Base-by-base conservation (phyloP, 2,329 filamentous ascomycete species). In the Ophiosphaerella herpotricha region DNA sequence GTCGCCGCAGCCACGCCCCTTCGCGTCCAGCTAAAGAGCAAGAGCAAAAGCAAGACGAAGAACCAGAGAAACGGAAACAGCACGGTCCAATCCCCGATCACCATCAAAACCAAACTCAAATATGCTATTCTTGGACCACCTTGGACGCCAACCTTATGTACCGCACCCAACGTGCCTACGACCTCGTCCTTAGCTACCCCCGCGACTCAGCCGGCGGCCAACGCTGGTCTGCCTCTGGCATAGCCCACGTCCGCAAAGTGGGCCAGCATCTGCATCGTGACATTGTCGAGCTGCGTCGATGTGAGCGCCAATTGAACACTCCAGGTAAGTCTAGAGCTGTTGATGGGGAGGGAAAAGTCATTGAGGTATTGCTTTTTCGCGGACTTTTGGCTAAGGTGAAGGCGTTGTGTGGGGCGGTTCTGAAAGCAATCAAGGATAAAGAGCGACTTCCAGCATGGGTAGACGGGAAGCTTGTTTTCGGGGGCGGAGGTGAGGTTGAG, bases 131-230 rank as follows among this genome's bases (percentile, higher is more conserved):
- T 31, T 59, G 58, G 50, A 33, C 48, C 16, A 26, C 43, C 5
- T 35, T 41, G 1, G 43, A 58, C 8, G 51, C 59, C n/a, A 14
- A 35, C 5, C 52, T 64, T 12, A 52, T 59, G 3, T 21, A 43
- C 14, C 59, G 57, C 34, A 64, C 60, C 2, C 6, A 52, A 5
- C 54, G 54, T 34, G 60, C 58, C 37, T 61, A 59, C 42, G 51
- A 59, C n/a, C 49, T 67, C 8, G 48, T 65, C 13, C 34, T 58
- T 32, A 43, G 51, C 34, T 64, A 64, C 40, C 14, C 46, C 6
- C 50, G 52, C 18, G 54, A 61, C 14, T 55, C 48, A 1, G 29
- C 44, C 23, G 54, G 45, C n/a, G 62, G 63, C 3, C 43, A 39
- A 40, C 57, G 62, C 43, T 64, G 63, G 63, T 26, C 46, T 12